Evolutionary conservation across 164 flowering plant genomes (phyloP), one percentile per base, ranked within the genome.

Genomic region (Macadamia integrifolia): DNA sequence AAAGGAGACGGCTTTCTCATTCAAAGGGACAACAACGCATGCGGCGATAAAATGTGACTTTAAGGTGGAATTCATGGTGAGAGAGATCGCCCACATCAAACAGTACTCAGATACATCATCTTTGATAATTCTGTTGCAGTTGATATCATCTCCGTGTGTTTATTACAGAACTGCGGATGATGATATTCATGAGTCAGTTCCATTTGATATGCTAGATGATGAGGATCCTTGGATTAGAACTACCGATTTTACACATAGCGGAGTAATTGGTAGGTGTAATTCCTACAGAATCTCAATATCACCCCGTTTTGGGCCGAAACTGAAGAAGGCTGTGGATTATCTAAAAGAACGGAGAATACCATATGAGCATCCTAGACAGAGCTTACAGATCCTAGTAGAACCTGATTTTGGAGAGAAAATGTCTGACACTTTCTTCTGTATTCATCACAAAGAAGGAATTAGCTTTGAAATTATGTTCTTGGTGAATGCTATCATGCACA

Each of bases 181-280:
- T 75, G 92, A 95, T 66, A 84, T 92, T 58, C 72, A 79, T 59
- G 83, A 71, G 18, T 50, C 87, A 2, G 88, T 82, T 66, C 84
- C 96, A 18, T 91, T 74, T 74, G 91, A 86, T 74, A 48, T 95
- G 77, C 77, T 95, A 75, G 98, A 92, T 74, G 96, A 92, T 74
- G 97, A 92, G 71, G 98, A 92, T 73, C 95, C 93, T 5, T 92
- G 98, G 99, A 91, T 95, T 40, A 74, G 98, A 66, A 91, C 98
- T 40, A 86, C 92, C 9, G 99, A 95, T 82, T 89, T 91, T 68
- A 88, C 95, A 18, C 71, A 72, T 13, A 79, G 85, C 78, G 90
- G 91, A n/a, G 93, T 87, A 12, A 80, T 92, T 75, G 96, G 99
- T 15, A 76, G 94, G 48, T 92, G 97, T 64, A 84, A 74, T 72